Evolutionary conservation across 495 filamentous ascomycete species (phyloP).

Genomic region (Alectoria sarmentosa): DNA sequence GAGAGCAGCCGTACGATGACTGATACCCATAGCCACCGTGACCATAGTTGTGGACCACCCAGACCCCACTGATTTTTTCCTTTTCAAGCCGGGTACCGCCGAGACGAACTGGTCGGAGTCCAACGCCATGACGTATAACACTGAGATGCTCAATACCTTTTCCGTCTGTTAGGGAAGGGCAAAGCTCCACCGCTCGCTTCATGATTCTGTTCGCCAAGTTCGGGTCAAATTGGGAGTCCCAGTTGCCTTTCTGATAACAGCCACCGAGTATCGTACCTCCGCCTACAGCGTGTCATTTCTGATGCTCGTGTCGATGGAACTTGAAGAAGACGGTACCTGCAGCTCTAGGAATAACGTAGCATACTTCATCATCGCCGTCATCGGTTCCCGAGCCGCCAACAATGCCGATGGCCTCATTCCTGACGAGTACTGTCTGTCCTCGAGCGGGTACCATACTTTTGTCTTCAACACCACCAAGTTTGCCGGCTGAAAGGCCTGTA

Average conservation of each 20-base stretch:
- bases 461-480: constrained; percentile 80
- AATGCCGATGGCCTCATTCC: constrained; percentile 75
- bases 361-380: constrained; percentile 70
- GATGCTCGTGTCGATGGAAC: background rate
- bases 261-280: constrained; percentile 80
- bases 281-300: constrained; percentile 30
- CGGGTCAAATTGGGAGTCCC: constrained; percentile 75
- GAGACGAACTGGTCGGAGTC: constrained; percentile 68
- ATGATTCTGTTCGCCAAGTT: constrained; percentile 83
- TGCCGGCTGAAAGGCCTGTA: constrained; percentile 67
- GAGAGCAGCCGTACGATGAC: constrained; percentile 75
- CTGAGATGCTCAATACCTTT: constrained; percentile 72
- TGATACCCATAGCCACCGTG: constrained; percentile 94
- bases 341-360: constrained; percentile 89
- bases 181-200: constrained; percentile 67
- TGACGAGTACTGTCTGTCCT: constrained; percentile 82
- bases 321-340: constrained; percentile 39
- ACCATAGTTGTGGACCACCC: constrained; percentile 93
- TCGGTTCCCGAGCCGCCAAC: constrained; percentile 64
- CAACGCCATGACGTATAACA: constrained; percentile 86
- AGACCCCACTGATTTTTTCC: constrained; percentile 61
- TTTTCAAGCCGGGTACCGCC: constrained; percentile 77
- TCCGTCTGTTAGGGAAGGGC: constrained; percentile 66
- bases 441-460: constrained; percentile 64
- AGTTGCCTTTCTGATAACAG: constrained; percentile 73